These are phyloP conservation scores for Plectosphaerella cucumerina DNA, from an alignment of 2,329 filamentous ascomycete species.

Conservation along the genomic window DNA sequence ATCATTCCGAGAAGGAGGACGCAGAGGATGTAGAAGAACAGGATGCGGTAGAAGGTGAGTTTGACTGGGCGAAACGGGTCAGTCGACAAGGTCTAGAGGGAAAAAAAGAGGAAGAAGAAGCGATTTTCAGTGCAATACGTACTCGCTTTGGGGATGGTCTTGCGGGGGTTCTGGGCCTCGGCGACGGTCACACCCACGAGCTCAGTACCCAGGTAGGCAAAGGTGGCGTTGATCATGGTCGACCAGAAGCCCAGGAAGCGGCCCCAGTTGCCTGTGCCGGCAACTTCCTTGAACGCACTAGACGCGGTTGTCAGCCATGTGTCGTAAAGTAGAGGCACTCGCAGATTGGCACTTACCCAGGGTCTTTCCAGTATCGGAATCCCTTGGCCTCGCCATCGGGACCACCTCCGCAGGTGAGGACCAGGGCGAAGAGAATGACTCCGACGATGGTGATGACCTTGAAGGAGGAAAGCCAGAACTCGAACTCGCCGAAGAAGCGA, in stretches of 20 bases:
- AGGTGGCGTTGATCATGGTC: slow-evolving; percentile 71
- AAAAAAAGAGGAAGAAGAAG: too few relatives aligned
- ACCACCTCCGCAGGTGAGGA: slow-evolving; percentile 62
- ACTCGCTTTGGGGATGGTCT: slow-evolving; percentile 68
- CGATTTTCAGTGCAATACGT: too few relatives aligned
- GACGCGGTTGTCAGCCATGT: background rate
- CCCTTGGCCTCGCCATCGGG: slow-evolving; percentile 58
- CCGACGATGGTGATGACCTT: slow-evolving; percentile 65
- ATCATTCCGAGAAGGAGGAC: slow-evolving; percentile 74
- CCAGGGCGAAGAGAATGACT: slow-evolving; percentile 60
- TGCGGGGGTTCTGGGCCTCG: slow-evolving; percentile 75
- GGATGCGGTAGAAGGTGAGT: slow-evolving; percentile 76
- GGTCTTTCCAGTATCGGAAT: slow-evolving; percentile 63
- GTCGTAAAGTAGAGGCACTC: background rate
- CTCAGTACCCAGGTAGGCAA: slow-evolving; percentile 75
- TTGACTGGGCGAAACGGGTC: slow-evolving; percentile 38
- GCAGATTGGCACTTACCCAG: slow-evolving; percentile 36
- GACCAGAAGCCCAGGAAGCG: slow-evolving; percentile 64
- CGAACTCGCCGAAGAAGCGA: slow-evolving; percentile 62
- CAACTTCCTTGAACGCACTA: slow-evolving; percentile 46
- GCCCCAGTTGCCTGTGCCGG: slow-evolving; percentile 36
- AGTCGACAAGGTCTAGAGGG: background rate
- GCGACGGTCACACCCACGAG: slow-evolving; percentile 75
- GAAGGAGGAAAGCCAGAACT: slow-evolving; percentile 60
- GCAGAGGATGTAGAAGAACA: slow-evolving; percentile 73